Conservation (phyloP, 441 rosid species). For the Viola pubescens region DNA sequence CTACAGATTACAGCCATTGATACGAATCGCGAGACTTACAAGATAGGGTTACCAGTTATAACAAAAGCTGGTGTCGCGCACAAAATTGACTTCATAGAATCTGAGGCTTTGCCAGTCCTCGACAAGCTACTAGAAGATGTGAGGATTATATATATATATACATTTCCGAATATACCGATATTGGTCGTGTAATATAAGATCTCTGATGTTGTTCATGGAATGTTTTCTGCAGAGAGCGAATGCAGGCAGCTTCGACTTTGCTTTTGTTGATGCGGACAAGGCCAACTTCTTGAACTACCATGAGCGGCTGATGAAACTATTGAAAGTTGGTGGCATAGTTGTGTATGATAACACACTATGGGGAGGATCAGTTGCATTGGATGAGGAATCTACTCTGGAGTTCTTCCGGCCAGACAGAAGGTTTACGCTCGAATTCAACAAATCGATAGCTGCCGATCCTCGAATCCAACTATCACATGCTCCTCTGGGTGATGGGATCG, state of each 20-base stretch:
- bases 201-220: no score
- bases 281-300: constrained; percentile 44
- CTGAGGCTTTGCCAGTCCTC: constrained; percentile 77
- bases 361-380: constrained; percentile 47
- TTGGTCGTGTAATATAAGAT: background rate
- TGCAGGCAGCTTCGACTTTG: constrained; percentile 59
- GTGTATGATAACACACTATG: constrained; percentile 62
- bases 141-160: constrained; percentile 19
- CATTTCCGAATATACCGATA: background rate
- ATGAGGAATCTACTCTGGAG: constrained; percentile 30
- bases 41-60: constrained; percentile 65
- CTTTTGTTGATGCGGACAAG: constrained; percentile 69
- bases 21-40: constrained; percentile 58
- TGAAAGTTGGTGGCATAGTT: constrained; percentile 52
- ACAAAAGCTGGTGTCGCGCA: constrained; percentile 76
- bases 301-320: constrained; percentile 45
- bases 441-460: constrained; percentile 43
- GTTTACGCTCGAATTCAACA: constrained; percentile 30
- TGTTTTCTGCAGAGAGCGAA: constrained; percentile 31
- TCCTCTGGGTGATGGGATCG: constrained; percentile 53
- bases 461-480: constrained; percentile 44
- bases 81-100: constrained; percentile 78
- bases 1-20: constrained; percentile 84
- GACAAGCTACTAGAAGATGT: constrained; percentile 62
- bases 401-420: constrained; percentile 11